A percentile compares a stretch with the other conserved stretches of the same genome.
phyloP scores from a whole-genome alignment of 495 filamentous ascomycete species.

The Penicillium samsonianum region DNA sequence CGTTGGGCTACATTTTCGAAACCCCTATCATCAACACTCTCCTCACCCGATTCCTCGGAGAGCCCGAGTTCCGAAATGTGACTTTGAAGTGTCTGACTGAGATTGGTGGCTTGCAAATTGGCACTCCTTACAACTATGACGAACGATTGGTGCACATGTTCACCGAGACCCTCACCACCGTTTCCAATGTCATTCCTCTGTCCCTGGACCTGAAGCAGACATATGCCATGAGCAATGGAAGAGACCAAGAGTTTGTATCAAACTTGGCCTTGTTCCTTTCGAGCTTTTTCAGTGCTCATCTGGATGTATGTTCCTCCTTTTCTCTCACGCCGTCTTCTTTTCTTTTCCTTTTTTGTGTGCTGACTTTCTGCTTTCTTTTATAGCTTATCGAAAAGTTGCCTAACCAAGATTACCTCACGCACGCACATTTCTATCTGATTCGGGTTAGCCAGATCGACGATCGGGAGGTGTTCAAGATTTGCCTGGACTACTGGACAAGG shows the following conservation, averaged over 20 bases:
- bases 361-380: constrained; percentile 11
- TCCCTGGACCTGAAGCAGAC: constrained; percentile 85
- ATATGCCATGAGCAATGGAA: constrained; percentile 84
- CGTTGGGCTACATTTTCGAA: constrained; percentile 97
- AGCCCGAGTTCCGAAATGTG: constrained; percentile 92
- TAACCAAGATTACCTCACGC: constrained; percentile 89
- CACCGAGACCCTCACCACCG: constrained; percentile 85
- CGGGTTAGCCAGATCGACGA: constrained; percentile 98
- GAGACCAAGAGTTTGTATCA: constrained; percentile 96
- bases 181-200: constrained; percentile 87
- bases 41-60: constrained; percentile 82
- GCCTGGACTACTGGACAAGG: constrained; percentile 98
- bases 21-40: constrained; percentile 94
- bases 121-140: constrained; percentile 77
- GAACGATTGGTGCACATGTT: constrained; percentile 97
- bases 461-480: constrained; percentile 99
- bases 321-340: not conserved
- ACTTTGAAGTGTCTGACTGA: constrained; percentile 96
- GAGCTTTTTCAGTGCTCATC: constrained; percentile 91
- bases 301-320: constrained; percentile 62
- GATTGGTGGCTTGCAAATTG: constrained; percentile 86
- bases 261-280: constrained; percentile 94
- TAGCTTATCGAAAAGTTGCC: constrained; percentile 94
- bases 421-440: constrained; percentile 97
- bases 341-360: not conserved